These are phyloP conservation scores for Nectriaceae sp. DNA, from an alignment of 2,329 filamentous ascomycete species.

Conservation along the genomic window DNA sequence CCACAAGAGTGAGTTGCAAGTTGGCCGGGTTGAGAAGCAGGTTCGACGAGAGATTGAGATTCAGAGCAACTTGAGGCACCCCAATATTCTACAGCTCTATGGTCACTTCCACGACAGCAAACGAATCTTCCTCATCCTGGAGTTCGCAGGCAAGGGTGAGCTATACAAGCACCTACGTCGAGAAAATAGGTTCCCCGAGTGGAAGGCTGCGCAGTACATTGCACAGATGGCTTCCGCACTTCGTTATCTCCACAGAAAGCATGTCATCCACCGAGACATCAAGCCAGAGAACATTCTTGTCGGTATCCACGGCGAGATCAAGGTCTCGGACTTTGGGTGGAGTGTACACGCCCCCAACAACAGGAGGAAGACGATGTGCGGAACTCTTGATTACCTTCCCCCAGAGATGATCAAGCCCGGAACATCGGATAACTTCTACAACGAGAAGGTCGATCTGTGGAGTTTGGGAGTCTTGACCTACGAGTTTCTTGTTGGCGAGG, in stretches of 20 bases:
- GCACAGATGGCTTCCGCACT: slow-evolving; percentile 86
- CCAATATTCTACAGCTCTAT: slow-evolving; percentile 79
- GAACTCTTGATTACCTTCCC: slow-evolving; percentile 94
- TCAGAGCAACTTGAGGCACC: slow-evolving; percentile 81
- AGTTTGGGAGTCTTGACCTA: slow-evolving; percentile 93
- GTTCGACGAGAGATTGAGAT: slow-evolving; percentile 87
- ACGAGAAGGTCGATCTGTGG: slow-evolving; percentile 96
- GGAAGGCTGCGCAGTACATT: slow-evolving; percentile 83
- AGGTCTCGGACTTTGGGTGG: slow-evolving; percentile 98
- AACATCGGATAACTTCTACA: slow-evolving; percentile 83
- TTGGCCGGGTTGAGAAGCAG: slow-evolving; percentile 79
- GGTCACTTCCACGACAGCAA: slow-evolving; percentile 89
- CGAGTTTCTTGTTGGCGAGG: slow-evolving; percentile 94
- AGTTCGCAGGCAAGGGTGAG: slow-evolving; percentile 83
- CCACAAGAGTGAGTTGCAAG: slow-evolving; percentile 78
- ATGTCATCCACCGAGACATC: slow-evolving; percentile 96
- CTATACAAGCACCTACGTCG: slow-evolving; percentile 83
- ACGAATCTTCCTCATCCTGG: slow-evolving; percentile 82
- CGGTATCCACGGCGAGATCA: slow-evolving; percentile 96
- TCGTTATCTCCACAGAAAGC: slow-evolving; percentile 91
- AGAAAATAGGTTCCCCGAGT: slow-evolving; percentile 78
- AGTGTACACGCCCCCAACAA: slow-evolving; percentile 97
- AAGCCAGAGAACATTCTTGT: slow-evolving; percentile 98
- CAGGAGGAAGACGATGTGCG: slow-evolving; percentile 91
- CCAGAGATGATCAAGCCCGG: slow-evolving; percentile 95